Percentiles rank a stretch among this genome's conserved stretches.
Conservation (phyloP, 2,329 filamentous ascomycete genomes). For the Biscogniauxia sp. region DNA sequence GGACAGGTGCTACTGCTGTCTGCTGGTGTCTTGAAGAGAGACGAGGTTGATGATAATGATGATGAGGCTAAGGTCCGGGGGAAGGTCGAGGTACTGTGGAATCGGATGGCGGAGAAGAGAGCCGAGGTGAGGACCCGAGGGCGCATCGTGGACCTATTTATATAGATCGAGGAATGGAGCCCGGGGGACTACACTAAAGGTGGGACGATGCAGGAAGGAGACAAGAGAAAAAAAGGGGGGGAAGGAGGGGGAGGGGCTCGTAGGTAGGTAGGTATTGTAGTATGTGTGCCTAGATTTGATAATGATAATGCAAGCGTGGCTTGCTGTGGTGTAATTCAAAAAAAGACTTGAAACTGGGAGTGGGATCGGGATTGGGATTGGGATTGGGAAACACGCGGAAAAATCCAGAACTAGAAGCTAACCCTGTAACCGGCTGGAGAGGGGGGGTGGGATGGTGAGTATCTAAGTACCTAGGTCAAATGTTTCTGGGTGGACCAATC, state of each 20-base stretch:
- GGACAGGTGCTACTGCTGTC: slow-evolving; percentile 16
- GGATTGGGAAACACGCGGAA: neutral
- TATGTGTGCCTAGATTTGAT: neutral
- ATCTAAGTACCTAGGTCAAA: too few species aligned
- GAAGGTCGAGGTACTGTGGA: slow-evolving; percentile 13
- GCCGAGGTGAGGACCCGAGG: slow-evolving; percentile 26
- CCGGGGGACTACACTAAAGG: neutral
- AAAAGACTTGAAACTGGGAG: too few species aligned
- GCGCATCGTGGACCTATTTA: slow-evolving; percentile 30
- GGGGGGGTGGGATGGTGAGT: too few species aligned
- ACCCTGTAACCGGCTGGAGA: too few species aligned
- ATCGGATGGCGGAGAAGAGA: slow-evolving; percentile 23
- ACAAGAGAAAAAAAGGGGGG: neutral
- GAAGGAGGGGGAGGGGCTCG: too few species aligned
- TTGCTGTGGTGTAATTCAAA: neutral
- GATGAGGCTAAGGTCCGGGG: slow-evolving; percentile 6
- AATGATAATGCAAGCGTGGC: neutral
- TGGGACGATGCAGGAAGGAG: neutral
- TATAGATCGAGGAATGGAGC: slow-evolving; percentile 1
- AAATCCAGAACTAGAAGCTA: neutral
- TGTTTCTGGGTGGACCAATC: too few species aligned
- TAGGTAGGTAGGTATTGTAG: too few species aligned
- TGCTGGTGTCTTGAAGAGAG: slow-evolving; percentile 1
- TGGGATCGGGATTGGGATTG: neutral
- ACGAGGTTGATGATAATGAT: slow-evolving; percentile 5